Evolutionary conservation across 306 rosid genomes (phyloP).

Genomic region (Corylus heterophylla): DNA sequence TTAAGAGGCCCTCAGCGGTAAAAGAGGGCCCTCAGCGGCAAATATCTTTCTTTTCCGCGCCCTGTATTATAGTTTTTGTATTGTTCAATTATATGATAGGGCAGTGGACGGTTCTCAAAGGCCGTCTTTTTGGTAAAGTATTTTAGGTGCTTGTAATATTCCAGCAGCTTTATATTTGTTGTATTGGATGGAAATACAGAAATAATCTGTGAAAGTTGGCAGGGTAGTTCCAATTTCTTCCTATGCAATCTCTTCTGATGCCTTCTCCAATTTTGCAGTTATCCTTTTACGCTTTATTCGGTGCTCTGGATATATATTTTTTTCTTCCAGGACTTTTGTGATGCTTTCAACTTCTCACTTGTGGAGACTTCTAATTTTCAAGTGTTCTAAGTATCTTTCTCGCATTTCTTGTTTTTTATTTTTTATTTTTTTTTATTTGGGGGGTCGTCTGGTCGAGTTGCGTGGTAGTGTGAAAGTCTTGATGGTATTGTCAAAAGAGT

Average conservation of each 20-base stretch:
- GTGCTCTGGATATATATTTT: not conserved
- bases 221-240: constrained; percentile 39
- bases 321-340: not conserved
- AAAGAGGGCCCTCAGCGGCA: constrained; percentile 45
- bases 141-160: constrained; percentile 74
- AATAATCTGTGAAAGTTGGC: constrained; percentile 63
- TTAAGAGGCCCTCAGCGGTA: constrained; percentile 38
- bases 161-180: constrained; percentile 77
- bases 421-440: too few species aligned
- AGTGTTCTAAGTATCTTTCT: not conserved
- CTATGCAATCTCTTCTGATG: not conserved
- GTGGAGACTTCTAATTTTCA: not conserved
- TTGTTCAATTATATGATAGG: constrained; percentile 58
- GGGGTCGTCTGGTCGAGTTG: too few species aligned
- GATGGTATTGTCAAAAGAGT: too few species aligned
- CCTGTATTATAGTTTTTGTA: constrained; percentile 66
- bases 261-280: not conserved
- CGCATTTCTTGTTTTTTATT: not conserved
- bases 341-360: not conserved
- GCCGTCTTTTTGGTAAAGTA: constrained; percentile 55
- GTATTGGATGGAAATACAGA: constrained; percentile 77
- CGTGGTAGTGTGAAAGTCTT: too few species aligned
- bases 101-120: constrained; percentile 48
- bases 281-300: not conserved
- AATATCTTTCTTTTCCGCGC: constrained; percentile 47